Evolutionary conservation across 1,284 basidiomycete species (phyloP), one percentile per base, ranked within the genome.

Genomic region (Microbotryomycetes sp.): DNA sequence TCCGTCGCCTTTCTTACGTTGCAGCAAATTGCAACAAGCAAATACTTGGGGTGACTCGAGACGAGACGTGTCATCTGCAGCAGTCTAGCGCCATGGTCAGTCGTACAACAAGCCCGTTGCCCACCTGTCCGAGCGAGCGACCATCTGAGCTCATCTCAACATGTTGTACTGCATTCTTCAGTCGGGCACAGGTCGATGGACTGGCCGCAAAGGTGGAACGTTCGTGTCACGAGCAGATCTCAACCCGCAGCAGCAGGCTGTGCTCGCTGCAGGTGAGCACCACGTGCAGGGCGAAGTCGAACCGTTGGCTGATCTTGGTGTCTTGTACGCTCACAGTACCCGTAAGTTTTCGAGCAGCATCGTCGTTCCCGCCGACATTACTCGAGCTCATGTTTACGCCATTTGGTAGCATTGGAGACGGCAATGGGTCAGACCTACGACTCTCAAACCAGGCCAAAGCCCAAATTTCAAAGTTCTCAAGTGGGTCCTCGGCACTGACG

Each of bases 351-450:
- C n/a, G n/a, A n/a, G n/a, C n/a, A n/a, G n/a, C n/a, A n/a, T n/a
- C n/a, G n/a, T 59, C 46, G 57, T 59, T 16, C 51, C 52, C 41
- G 64, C 60, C 0, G 60, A 6, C 16, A 9, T 4, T 41, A 9
- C 21, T 27, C 26, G 24, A 3, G 2, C 23, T 31, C 35, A 41
- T 18, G 7, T 30, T 48, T 5, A 24, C 30, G 6, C 28, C 53
- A 6, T 35, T 11, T 16, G 15, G 3, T 6, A 3, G 63, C 47
- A 57, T 13, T 68, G 59, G 52, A 68, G 66, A 54, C 60, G 60
- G 24, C 59, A 62, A 13, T 68, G 66, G 66, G 66, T 69, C 2
- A 51, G 65, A 24, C 67, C 67, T 1, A 6, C 60, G 1, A 54
- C 29, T 28, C 48, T 69, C 13, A 64, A 66, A 47, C 64, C 62